These are phyloP conservation scores for Pleomassaria siparia DNA, from an alignment of 2,329 filamentous ascomycete genomes.

Conservation along the genomic window DNA sequence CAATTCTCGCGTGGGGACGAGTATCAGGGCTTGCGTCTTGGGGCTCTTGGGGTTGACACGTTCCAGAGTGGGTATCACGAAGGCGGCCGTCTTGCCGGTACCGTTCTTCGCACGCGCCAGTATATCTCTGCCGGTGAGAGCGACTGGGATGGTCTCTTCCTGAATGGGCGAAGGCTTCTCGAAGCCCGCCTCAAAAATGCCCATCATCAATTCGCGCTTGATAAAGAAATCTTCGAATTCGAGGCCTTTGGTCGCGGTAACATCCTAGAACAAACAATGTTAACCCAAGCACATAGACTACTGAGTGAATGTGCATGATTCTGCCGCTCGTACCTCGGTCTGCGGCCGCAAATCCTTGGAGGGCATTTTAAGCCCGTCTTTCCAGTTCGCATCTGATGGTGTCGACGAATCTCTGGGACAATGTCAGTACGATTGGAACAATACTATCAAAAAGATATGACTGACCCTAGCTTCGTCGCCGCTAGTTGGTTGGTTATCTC, in stretches of 20 bases:
- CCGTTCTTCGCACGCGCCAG: slow-evolving; percentile 97
- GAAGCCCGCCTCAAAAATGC: slow-evolving; percentile 98
- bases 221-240: slow-evolving; percentile 98
- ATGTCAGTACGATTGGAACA: slow-evolving; percentile 12
- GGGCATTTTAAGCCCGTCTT: slow-evolving; percentile 70
- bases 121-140: slow-evolving; percentile 91
- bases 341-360: slow-evolving; percentile 75
- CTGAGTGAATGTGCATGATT: neutral
- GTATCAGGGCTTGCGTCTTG: slow-evolving; percentile 94
- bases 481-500: slow-evolving; percentile 60
- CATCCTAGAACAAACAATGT: slow-evolving; percentile 65
- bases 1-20: slow-evolving; percentile 94
- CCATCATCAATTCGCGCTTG: slow-evolving; percentile 95
- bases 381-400: slow-evolving; percentile 67
- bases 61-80: slow-evolving; percentile 93
- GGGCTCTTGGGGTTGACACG: slow-evolving; percentile 95
- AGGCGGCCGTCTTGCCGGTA: slow-evolving; percentile 97
- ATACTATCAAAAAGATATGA: slow-evolving; percentile 5
- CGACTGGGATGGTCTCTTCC: slow-evolving; percentile 98
- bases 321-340: slow-evolving; percentile 64
- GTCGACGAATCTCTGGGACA: slow-evolving; percentile 48
- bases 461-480: slow-evolving; percentile 53
- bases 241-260: slow-evolving; percentile 94
- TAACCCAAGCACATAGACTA: neutral
- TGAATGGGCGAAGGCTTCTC: slow-evolving; percentile 99